Base-by-base conservation (phyloP, 163 green algal species). In the Chloromonas sp. region DNA sequence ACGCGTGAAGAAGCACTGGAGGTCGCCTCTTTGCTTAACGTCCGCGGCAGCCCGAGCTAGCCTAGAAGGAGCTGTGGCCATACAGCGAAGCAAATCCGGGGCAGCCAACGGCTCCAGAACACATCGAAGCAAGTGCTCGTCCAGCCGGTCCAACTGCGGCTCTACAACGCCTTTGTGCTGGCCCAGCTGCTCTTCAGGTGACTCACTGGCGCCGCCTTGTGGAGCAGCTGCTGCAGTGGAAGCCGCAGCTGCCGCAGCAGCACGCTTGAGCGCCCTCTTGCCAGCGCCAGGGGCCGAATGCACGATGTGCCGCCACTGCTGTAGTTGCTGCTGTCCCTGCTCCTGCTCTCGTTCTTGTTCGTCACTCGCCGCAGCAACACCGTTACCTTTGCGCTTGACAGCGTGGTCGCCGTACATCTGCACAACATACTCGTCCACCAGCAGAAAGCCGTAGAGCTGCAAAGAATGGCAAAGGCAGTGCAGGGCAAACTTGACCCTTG, bases 381-480 rank as follows among this genome's bases (percentile, higher is more conserved):
- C 36, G 36, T 36, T 36, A 36, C 36, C 36, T 36, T 36, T 36
- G 36, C 36, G 36, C 5, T 11, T 5, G 5, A 5, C 11, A 11
- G 66, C 66, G 66, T 74, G 5, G 66, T 11, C 66, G 66, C 66
- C 66, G 66, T 77, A 82, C 2, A 76, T 59, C 59, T 85, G 82
- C 13, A 81, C 82, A 59, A 85, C 61, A 2, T 58, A 61, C 14
- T 85, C 82, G 71, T 85, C 82, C 1, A n/a, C 82, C 0, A 85
- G 1, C 3, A 85, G 82, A 59, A 85, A 85, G 82, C 82, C 60
- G 71, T 86, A 86, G n/a, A 86, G 77, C 74, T 36, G 36, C 36
- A 36, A 36, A 36, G 36, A 36, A 36, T 36, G 36, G 36, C 36
- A 36, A 36, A 36, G 36, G 36, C 36, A 36, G 36, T 36, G 36